These are phyloP conservation scores for Cutaneotrichosporon spelunceum DNA, from an alignment of 1,284 basidiomycete species.

Conservation along the genomic window DNA sequence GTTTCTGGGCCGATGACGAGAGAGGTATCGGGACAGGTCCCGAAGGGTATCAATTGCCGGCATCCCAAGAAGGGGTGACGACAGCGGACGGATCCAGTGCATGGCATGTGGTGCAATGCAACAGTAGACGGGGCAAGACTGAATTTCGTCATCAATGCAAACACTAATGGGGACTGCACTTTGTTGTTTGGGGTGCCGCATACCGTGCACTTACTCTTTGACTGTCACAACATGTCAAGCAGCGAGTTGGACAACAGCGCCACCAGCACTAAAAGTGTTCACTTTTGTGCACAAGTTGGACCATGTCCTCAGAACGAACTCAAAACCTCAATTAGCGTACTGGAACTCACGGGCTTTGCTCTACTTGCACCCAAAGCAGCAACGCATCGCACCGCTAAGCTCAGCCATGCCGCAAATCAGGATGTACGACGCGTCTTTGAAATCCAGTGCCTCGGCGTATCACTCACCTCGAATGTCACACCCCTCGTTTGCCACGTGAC, in stretches of 20 bases:
- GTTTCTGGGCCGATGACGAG: neutral
- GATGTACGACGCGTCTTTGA: neutral
- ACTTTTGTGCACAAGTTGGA: neutral
- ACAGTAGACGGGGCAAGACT: no score
- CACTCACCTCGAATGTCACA: neutral
- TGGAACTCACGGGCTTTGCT: neutral
- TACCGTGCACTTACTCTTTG: no score
- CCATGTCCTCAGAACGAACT: neutral
- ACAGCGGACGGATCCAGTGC: neutral
- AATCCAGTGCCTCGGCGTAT: neutral
- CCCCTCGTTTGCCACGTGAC: neutral
- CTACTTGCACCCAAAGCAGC: neutral
- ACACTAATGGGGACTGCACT: no score
- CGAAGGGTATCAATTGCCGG: neutral
- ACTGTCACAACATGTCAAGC: no score
- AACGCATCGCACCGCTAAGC: neutral
- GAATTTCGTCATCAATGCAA: no score
- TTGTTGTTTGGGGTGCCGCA: no score
- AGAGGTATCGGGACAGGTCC: neutral
- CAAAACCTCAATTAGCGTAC: neutral
- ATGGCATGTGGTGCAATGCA: neutral
- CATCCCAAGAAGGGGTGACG: neutral
- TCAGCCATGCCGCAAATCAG: neutral
- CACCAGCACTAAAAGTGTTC: neutral
- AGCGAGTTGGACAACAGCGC: no score